Evolutionary conservation across 768 basidiomycete species (phyloP).

Genomic region (Kwoniella bestiolae): DNA sequence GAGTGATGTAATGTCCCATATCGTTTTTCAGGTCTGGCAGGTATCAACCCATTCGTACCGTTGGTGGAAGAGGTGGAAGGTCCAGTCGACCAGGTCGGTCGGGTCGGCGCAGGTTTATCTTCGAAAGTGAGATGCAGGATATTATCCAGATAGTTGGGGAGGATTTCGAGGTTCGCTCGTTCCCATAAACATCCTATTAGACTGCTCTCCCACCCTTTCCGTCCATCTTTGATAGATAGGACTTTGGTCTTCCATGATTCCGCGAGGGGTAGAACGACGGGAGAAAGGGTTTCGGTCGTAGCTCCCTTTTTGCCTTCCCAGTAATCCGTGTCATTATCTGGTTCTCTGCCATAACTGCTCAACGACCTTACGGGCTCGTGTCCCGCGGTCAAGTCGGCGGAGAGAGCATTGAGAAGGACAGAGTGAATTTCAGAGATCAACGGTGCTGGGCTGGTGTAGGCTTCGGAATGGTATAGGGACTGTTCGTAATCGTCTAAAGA

Average conservation of each 20-base stretch:
- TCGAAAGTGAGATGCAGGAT: slow-evolving; percentile 51
- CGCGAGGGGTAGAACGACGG: slow-evolving; percentile 30
- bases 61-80: slow-evolving; percentile 28
- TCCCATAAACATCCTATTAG: slow-evolving; percentile 55
- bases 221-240: slow-evolving; percentile 34
- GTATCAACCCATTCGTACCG: slow-evolving; percentile 35
- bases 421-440: slow-evolving; percentile 88
- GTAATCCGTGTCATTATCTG: slow-evolving; percentile 45
- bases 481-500: slow-evolving; percentile 91
- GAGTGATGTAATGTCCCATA: slow-evolving; percentile 73
- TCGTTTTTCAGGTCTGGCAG: slow-evolving; percentile 64
- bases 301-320: slow-evolving; percentile 55
- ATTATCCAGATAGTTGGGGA: slow-evolving; percentile 62
- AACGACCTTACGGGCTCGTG: slow-evolving; percentile 36
- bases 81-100: slow-evolving; percentile 55
- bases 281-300: slow-evolving; percentile 47
- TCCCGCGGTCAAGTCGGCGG: slow-evolving; percentile 65
- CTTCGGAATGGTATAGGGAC: slow-evolving; percentile 80
- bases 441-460: slow-evolving; percentile 63
- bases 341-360: slow-evolving; percentile 28
- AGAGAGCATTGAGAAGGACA: slow-evolving; percentile 77
- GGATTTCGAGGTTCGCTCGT: slow-evolving; percentile 63
- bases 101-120: slow-evolving; percentile 51
- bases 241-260: slow-evolving; percentile 44
- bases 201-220: slow-evolving; percentile 53